Evolutionary conservation across 2,329 filamentous ascomycete species (phyloP).

Genomic region (Aspergillus ruber): DNA sequence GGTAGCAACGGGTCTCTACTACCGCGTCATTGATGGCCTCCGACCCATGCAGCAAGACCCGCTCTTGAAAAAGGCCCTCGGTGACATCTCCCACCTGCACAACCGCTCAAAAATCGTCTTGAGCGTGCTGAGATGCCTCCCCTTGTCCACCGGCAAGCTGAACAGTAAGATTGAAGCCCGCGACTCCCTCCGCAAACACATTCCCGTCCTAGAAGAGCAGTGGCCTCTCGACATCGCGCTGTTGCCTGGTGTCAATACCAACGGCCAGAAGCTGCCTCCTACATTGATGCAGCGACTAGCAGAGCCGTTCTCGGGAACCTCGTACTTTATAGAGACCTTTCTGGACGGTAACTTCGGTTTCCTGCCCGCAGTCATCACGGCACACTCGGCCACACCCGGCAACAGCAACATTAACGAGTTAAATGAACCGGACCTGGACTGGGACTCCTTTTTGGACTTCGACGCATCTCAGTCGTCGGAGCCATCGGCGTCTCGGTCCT

Average conservation of each 20-base stretch:
- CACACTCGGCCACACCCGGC: no score
- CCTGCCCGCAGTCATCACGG: no score
- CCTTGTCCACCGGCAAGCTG: not conserved
- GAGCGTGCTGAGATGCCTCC: slow-evolving; percentile 4
- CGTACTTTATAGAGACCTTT: slow-evolving; percentile 1
- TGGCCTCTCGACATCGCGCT: slow-evolving; percentile 3
- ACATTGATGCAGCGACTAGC: not conserved
- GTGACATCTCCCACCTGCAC: not conserved
- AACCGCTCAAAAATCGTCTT: slow-evolving; percentile 1
- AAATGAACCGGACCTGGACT: no score
- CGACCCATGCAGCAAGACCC: slow-evolving; percentile 3
- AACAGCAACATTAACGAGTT: no score
- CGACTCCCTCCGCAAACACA: not conserved
- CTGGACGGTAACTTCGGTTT: not conserved
- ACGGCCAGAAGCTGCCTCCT: not conserved
- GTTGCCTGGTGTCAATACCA: not conserved
- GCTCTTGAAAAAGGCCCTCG: slow-evolving; percentile 7
- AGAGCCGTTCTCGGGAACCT: not conserved
- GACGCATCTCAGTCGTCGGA: no score
- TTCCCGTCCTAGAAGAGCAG: slow-evolving; percentile 4
- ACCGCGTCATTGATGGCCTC: slow-evolving; percentile 8
- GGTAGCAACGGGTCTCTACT: slow-evolving; percentile 14
- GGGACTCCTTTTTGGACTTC: no score
- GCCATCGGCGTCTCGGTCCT: no score
- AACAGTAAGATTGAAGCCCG: not conserved